Percentiles rank a stretch among this genome's conserved stretches.
These are phyloP conservation scores for Globisporangium spinosum DNA, from an alignment of 352 stramenopile species.

Conservation along the genomic window DNA sequence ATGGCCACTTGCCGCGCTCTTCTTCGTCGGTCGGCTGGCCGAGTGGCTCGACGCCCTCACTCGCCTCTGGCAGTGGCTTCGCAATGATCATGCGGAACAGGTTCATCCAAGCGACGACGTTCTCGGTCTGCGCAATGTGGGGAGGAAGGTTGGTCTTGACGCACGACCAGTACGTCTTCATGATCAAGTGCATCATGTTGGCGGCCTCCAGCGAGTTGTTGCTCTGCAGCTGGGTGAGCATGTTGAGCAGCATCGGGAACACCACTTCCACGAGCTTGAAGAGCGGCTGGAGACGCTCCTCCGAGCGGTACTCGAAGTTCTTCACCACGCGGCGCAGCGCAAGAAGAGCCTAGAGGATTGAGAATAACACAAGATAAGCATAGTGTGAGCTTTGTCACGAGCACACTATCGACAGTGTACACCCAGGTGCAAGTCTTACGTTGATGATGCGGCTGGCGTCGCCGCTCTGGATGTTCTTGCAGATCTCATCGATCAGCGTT, in stretches of 20 bases:
- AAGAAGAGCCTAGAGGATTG: conserved; percentile 85
- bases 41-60: conserved; percentile 65
- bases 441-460: conserved; percentile 85
- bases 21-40: conserved; percentile 90
- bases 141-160: conserved; percentile 94
- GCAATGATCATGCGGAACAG: conserved; percentile 81
- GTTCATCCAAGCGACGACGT: conserved; percentile 93
- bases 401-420: not conserved
- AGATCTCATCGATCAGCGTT: conserved; percentile 85
- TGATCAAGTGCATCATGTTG: conserved; percentile 92
- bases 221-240: conserved; percentile 83
- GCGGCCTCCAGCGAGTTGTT: conserved; percentile 91
- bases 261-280: conserved; percentile 90
- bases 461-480: conserved; percentile 87
- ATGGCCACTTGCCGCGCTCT: conserved; percentile 92
- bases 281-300: conserved; percentile 86
- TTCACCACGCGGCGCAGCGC: conserved; percentile 96
- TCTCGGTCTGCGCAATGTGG: conserved; percentile 73
- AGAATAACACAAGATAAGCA: conserved; percentile 2
- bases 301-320: conserved; percentile 96
- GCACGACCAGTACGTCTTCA: conserved; percentile 98
- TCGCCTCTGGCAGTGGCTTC: conserved; percentile 91
- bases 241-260: conserved; percentile 92
- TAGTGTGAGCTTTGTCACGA: not conserved
- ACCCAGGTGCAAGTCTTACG: conserved; percentile 16